Conservation (phyloP, 106 monocot genomes). For the Apostasia shenzhenica region DNA sequence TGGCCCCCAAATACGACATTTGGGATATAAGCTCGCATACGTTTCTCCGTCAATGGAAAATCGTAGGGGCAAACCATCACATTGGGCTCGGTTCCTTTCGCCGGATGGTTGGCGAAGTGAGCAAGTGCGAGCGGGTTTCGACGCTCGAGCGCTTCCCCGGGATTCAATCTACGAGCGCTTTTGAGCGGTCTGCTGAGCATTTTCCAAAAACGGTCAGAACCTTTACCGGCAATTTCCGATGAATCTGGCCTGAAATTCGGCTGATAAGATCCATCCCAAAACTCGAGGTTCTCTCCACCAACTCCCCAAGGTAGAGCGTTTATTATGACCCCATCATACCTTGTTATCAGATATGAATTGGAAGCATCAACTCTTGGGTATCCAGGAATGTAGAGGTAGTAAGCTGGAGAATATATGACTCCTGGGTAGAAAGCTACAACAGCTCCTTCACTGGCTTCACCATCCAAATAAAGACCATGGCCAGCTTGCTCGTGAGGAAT, state of each 20-base stretch:
- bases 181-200: constrained; percentile 60
- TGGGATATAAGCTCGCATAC: constrained; percentile 77
- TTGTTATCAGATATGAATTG: constrained; percentile 86
- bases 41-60: constrained; percentile 60
- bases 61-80: constrained; percentile 94
- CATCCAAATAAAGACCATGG: constrained; percentile 62
- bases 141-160: constrained; percentile 57
- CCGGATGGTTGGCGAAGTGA: constrained; percentile 95
- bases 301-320: constrained; percentile 85
- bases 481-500: constrained; percentile 82
- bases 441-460: constrained; percentile 60
- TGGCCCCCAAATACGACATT: constrained; percentile 71
- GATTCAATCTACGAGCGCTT: background rate
- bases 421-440: constrained; percentile 93
- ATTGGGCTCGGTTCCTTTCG: constrained; percentile 56
- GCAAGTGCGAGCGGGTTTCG: constrained; percentile 89
- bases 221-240: constrained; percentile 7
- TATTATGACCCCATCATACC: constrained; percentile 80
- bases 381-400: constrained; percentile 79
- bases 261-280: constrained; percentile 61
- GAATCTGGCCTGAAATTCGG: constrained; percentile 9
- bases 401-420: constrained; percentile 81
- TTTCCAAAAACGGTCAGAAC: constrained; percentile 58
- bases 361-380: constrained; percentile 79
- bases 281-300: constrained; percentile 54